phyloP scores from a whole-genome alignment of 345 rosid genomes.

The Salix suchowensis region DNA sequence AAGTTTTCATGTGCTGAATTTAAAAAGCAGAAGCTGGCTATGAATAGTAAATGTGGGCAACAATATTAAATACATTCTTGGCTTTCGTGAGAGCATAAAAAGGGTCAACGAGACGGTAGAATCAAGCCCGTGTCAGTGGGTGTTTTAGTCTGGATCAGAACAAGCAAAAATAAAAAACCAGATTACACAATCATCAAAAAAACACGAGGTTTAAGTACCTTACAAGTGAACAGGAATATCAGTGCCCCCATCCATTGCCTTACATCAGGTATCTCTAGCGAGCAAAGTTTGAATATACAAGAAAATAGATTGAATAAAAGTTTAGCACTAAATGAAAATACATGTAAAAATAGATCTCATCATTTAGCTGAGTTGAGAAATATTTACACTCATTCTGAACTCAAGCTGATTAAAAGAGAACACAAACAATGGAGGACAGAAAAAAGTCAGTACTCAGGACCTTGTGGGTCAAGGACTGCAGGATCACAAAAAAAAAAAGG shows the following conservation, averaged over 20 bases:
- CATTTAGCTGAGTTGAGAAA: neutral
- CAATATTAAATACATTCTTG: neutral
- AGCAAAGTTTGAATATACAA: constrained; percentile 12
- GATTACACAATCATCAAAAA: neutral
- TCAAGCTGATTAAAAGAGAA: neutral
- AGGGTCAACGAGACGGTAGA: too few relatives aligned
- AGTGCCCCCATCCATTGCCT: neutral
- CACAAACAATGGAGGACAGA: neutral
- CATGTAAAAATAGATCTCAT: neutral
- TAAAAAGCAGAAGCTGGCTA: neutral
- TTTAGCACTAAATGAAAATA: neutral
- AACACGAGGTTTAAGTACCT: constrained; percentile 11
- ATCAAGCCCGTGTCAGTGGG: neutral
- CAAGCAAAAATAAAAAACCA: neutral
- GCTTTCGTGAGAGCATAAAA: neutral
- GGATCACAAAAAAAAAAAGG: neutral
- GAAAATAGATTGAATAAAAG: constrained; percentile 2
- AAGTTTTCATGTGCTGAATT: neutral
- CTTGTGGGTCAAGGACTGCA: neutral
- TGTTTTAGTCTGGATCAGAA: neutral
- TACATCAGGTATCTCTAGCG: constrained; percentile 16
- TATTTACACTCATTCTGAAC: constrained; percentile 6
- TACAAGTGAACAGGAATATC: neutral
- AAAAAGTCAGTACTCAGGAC: neutral
- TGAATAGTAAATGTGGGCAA: neutral